Evolutionary conservation across 495 filamentous ascomycete species (phyloP).

Genomic region (Aspergillus nidulans): DNA sequence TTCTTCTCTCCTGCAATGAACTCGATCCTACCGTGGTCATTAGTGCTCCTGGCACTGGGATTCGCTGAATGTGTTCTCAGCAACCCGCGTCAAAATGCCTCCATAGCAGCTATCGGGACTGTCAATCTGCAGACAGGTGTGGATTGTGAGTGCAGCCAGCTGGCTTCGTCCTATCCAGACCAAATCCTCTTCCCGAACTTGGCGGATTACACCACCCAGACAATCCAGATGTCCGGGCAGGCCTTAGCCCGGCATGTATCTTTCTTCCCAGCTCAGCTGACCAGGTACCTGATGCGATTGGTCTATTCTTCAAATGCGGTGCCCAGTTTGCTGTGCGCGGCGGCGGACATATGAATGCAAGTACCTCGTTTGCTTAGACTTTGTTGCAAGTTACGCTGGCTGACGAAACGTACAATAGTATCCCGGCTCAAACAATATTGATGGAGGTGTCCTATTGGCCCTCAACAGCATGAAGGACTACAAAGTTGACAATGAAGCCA

Average conservation of each 20-base stretch:
- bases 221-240: background rate
- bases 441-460: constrained; percentile 23
- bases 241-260: background rate
- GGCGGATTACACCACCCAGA: background rate
- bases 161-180: background rate
- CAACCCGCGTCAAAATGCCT: no score
- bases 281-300: background rate
- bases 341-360: constrained; percentile 33
- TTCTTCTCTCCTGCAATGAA: no score
- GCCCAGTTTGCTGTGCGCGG: constrained; percentile 36
- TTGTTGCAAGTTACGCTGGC: background rate
- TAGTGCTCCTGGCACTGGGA: no score
- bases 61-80: no score
- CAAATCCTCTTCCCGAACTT: background rate
- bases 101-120: no score
- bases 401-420: constrained; percentile 8
- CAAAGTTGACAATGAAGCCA: constrained; percentile 15
- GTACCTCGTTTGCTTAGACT: background rate
- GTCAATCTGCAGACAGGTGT: no score
- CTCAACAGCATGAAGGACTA: constrained; percentile 14
- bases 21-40: no score
- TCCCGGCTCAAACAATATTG: constrained; percentile 29
- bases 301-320: background rate
- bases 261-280: background rate
- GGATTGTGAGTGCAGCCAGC: background rate